Conservation (phyloP, 371 early-diverging fungal genomes). For the Mucor plumbeus region DNA sequence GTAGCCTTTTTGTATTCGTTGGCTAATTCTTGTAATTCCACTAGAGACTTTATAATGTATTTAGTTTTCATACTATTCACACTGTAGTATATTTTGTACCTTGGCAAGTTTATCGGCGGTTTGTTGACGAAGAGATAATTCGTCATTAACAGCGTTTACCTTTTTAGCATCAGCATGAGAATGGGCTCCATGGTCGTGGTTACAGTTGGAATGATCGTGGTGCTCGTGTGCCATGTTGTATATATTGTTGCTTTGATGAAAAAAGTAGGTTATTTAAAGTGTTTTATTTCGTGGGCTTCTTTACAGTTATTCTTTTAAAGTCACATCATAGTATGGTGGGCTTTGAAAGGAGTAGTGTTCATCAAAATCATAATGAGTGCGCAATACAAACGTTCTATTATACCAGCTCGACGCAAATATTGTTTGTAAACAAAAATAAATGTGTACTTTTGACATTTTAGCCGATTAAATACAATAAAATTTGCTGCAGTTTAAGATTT, state of each 20-base stretch:
- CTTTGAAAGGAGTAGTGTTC: not conserved
- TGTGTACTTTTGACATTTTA: no score
- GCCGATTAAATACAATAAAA: no score
- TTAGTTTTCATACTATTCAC: not conserved
- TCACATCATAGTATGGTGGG: not conserved
- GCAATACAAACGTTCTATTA: no score
- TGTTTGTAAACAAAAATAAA: no score
- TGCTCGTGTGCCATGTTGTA: conserved; percentile 27
- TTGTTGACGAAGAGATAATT: conserved; percentile 22
- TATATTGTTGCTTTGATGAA: not conserved
- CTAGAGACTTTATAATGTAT: conserved; percentile 11
- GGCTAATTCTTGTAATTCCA: conserved; percentile 24
- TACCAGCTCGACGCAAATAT: no score
- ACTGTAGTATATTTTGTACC: conserved; percentile 10
- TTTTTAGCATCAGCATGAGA: conserved; percentile 13
- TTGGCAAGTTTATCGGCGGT: conserved; percentile 29
- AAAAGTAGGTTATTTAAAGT: no score
- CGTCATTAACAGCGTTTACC: conserved; percentile 12
- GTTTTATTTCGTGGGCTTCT: no score
- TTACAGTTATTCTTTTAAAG: no score
- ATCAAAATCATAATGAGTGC: no score
- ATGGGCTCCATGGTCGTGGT: conserved; percentile 26
- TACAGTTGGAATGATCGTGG: conserved; percentile 36
- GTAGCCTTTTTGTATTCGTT: conserved; percentile 23
- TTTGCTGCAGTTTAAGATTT: no score